Conservation (phyloP, 352 stramenopile species). For the Phytophthora sansomeana region DNA sequence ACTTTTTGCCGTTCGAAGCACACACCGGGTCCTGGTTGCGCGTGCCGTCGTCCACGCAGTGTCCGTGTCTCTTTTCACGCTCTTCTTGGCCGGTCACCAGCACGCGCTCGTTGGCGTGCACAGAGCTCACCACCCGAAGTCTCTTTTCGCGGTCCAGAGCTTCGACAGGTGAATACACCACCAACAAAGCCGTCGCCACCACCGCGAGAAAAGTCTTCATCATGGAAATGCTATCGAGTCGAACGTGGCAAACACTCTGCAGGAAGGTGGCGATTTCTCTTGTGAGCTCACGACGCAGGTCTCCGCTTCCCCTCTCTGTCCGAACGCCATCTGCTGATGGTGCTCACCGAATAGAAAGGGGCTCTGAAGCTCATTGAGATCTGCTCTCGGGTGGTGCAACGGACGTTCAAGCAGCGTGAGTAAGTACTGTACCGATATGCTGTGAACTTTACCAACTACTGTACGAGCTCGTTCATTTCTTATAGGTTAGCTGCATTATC, state of each 20-base stretch:
- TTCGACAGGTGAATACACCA: slow-evolving; percentile 10
- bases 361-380: slow-evolving; percentile 14
- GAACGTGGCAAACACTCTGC: not conserved
- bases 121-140: slow-evolving; percentile 36
- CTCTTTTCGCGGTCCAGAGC: slow-evolving; percentile 36
- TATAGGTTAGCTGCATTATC: slow-evolving; percentile 27
- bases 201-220: slow-evolving; percentile 23
- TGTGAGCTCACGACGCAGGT: slow-evolving; percentile 8
- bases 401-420: slow-evolving; percentile 5
- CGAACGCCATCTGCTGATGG: slow-evolving; percentile 24
- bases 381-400: slow-evolving; percentile 16
- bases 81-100: slow-evolving; percentile 28
- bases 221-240: not conserved
- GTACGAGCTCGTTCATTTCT: slow-evolving; percentile 25
- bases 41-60: slow-evolving; percentile 49
- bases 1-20: slow-evolving; percentile 58
- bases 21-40: slow-evolving; percentile 54
- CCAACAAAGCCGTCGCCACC: slow-evolving; percentile 15
- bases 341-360: slow-evolving; percentile 19
- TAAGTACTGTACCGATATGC: slow-evolving; percentile 9
- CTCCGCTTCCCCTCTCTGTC: not conserved
- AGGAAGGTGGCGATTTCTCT: slow-evolving; percentile 6
- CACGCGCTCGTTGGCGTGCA: slow-evolving; percentile 43
- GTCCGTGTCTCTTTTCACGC: slow-evolving; percentile 22
- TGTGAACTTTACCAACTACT: slow-evolving; percentile 8